A percentile compares a stretch with the other conserved stretches of the same genome.
phyloP scores from a whole-genome alignment of 2,329 filamentous ascomycete genomes.

The Diaporthe australafricana region DNA sequence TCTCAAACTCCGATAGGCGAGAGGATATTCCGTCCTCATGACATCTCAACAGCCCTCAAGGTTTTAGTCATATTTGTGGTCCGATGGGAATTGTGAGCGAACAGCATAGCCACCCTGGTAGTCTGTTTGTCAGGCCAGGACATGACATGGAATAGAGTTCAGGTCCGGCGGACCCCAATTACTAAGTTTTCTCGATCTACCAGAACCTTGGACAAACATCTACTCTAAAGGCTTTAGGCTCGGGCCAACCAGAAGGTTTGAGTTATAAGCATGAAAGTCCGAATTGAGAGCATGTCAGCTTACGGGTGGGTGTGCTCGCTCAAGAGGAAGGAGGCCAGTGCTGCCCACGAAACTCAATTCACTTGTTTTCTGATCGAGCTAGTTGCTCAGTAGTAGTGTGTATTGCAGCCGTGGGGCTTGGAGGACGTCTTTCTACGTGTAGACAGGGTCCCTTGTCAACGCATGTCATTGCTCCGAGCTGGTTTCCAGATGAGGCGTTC shows the following conservation, averaged over 20 bases:
- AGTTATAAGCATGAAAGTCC: constrained; percentile 5
- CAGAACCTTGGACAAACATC: constrained; percentile 1
- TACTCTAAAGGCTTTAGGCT: constrained; percentile 20
- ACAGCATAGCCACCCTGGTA: neutral
- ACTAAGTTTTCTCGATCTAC: constrained; percentile 6
- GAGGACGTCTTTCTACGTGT: neutral
- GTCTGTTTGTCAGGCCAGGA: constrained; percentile 7
- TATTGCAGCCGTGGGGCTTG: neutral
- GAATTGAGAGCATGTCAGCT: neutral
- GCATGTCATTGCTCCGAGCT: neutral
- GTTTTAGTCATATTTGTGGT: neutral
- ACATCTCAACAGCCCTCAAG: neutral
- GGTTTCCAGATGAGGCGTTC: constrained; percentile 3
- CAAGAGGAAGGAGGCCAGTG: neutral
- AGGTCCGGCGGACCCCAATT: neutral
- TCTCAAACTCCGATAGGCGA: neutral
- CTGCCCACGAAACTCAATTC: neutral
- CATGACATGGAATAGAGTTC: constrained; percentile 4
- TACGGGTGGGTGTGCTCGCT: neutral
- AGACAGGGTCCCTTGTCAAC: neutral
- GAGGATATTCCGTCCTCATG: neutral
- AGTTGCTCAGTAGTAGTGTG: neutral
- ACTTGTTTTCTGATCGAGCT: no score
- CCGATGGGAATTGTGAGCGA: neutral
- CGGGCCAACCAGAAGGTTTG: constrained; percentile 16